Conservation (phyloP, 2,329 filamentous ascomycete species). For the Ophiostoma perfectum region DNA sequence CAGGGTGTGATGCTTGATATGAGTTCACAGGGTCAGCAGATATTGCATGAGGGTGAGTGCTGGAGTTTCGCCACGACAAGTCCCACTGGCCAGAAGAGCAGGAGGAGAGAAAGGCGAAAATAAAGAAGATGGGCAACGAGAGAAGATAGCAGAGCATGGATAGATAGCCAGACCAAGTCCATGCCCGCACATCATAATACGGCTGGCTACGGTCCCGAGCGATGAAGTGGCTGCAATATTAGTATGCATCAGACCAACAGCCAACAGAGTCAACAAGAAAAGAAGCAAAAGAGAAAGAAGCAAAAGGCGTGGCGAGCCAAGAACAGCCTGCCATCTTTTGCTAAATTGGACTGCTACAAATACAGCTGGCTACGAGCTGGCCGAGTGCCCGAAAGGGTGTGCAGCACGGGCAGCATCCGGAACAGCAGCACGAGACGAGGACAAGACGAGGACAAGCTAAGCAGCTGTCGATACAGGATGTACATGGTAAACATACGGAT, state of each 20-base stretch:
- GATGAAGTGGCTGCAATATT: too few species aligned
- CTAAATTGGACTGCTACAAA: neutral
- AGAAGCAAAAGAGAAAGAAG: too few species aligned
- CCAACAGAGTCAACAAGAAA: neutral
- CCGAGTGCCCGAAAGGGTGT: slow-evolving; percentile 3
- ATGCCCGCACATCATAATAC: neutral
- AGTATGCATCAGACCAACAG: neutral
- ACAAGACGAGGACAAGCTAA: neutral
- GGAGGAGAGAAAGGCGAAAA: neutral
- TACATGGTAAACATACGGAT: too few species aligned
- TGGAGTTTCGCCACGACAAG: neutral
- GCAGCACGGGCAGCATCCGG: slow-evolving; percentile 10
- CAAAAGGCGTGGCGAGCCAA: too few species aligned
- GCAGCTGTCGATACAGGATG: too few species aligned
- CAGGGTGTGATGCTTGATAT: slow-evolving; percentile 8
- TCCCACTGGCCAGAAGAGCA: neutral
- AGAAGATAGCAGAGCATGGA: neutral
- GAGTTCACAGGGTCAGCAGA: neutral
- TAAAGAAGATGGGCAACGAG: neutral
- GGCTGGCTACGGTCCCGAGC: too few species aligned
- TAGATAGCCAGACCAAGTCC: neutral
- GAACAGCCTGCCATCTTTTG: too few species aligned
- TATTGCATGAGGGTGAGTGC: neutral
- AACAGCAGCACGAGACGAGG: neutral
- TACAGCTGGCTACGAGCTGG: neutral